These are phyloP conservation scores for Flammula alnicola DNA, from an alignment of 1,284 basidiomycete species.

Conservation along the genomic window DNA sequence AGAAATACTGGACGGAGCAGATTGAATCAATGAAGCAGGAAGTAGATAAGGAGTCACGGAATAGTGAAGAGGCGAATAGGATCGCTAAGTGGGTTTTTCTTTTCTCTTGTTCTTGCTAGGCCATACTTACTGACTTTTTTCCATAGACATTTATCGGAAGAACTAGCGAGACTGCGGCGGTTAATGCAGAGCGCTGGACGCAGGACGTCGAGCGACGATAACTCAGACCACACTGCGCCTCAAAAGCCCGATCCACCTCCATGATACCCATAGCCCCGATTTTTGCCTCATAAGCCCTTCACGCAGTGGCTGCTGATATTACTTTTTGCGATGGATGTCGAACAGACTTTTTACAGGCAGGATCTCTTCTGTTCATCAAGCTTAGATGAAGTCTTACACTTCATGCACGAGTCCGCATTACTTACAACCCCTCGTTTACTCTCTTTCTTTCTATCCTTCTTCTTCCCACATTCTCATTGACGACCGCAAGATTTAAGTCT, in stretches of 20 bases:
- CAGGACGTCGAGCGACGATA: conserved; percentile 12
- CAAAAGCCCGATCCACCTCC: conserved; percentile 15
- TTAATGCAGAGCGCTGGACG: conserved; percentile 60
- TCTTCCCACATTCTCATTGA: too few species aligned
- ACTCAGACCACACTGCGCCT: conserved; percentile 3
- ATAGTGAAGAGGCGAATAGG: conserved; percentile 57
- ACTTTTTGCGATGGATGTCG: too few species aligned
- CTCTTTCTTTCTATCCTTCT: too few species aligned
- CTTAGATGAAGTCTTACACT: too few species aligned
- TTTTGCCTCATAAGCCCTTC: not conserved
- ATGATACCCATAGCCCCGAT: conserved; percentile 5
- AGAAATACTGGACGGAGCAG: conserved; percentile 53
- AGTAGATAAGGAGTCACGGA: conserved; percentile 56
- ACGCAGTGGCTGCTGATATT: not conserved
- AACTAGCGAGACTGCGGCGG: conserved; percentile 67
- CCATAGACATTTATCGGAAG: conserved; percentile 56
- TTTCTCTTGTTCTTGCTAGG: conserved; percentile 10
- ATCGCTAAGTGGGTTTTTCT: conserved; percentile 60
- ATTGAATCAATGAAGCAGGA: conserved; percentile 52
- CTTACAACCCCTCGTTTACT: too few species aligned
- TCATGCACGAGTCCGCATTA: too few species aligned
- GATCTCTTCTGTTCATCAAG: too few species aligned
- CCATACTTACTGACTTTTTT: not conserved
- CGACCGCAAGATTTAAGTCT: too few species aligned
- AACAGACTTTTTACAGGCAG: too few species aligned